A percentile compares a stretch with the other conserved stretches of the same genome.
Conservation (phyloP, 2,329 filamentous ascomycete species). For the Xylariaceae sp. region DNA sequence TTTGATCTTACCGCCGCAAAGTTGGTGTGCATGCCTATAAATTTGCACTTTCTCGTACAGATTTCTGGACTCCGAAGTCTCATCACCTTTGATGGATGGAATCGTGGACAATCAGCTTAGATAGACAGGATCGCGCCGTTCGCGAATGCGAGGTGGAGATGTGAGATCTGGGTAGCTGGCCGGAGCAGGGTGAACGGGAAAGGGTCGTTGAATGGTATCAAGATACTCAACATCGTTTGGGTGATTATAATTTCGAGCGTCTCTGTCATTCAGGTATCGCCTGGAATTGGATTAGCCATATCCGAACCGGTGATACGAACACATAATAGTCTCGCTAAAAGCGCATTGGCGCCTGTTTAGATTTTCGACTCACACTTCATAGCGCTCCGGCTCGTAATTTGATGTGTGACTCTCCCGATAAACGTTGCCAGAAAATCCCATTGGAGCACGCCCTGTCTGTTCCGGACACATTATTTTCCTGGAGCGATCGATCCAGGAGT, state of each 20-base stretch:
- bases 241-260: too few species aligned
- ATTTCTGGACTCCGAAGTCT: too few species aligned
- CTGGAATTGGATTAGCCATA: too few species aligned
- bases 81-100: too few species aligned
- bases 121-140: neutral
- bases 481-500: conserved; percentile 4
- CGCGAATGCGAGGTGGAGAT: neutral
- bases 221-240: conserved; percentile 8
- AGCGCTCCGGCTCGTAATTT: conserved; percentile 5
- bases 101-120: neutral
- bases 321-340: too few species aligned
- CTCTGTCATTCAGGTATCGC: too few species aligned
- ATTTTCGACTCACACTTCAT: conserved; percentile 21
- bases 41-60: too few species aligned
- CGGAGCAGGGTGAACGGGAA: conserved; percentile 14
- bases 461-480: conserved; percentile 11
- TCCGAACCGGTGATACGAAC: too few species aligned
- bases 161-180: conserved; percentile 13
- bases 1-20: too few species aligned
- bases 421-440: conserved; percentile 8
- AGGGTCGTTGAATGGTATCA: conserved; percentile 11
- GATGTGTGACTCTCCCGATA: conserved; percentile 8
- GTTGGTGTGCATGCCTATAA: too few species aligned
- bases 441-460: conserved; percentile 7
- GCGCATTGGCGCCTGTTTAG: too few species aligned